Conservation (phyloP, 2,329 filamentous ascomycete species). For the Stagonosporopsis rhizophila region DNA sequence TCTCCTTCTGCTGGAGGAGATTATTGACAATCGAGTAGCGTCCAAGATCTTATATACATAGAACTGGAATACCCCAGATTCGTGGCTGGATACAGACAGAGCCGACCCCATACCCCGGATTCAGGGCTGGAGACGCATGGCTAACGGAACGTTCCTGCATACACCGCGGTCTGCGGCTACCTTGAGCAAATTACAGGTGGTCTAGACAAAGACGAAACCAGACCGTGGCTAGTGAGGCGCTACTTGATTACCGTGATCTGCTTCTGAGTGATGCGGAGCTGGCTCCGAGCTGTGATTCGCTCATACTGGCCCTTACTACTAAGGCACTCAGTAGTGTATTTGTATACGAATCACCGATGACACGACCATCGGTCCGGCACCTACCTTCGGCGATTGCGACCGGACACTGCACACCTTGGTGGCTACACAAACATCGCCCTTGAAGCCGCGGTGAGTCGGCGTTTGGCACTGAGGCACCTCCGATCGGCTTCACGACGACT, state of each 20-base stretch:
- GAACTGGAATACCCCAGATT: constrained; percentile 7
- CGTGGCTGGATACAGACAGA: constrained; percentile 7
- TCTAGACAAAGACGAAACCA: not conserved
- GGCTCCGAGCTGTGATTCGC: constrained; percentile 9
- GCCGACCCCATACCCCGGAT: constrained; percentile 12
- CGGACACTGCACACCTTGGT: not conserved
- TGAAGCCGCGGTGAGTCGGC: constrained; percentile 12
- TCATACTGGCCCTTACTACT: not conserved
- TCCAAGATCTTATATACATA: constrained; percentile 1
- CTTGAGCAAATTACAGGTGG: not conserved
- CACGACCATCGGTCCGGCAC: constrained; percentile 3
- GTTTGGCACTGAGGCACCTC: not conserved
- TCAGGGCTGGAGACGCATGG: constrained; percentile 7
- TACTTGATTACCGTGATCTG: constrained; percentile 2
- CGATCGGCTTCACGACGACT: not conserved
- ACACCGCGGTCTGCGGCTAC: constrained; percentile 7
- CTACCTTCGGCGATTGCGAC: constrained; percentile 9
- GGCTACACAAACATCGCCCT: not conserved
- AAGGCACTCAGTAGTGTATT: constrained; percentile 5
- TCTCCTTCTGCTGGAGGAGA: not conserved
- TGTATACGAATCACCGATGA: constrained; percentile 10
- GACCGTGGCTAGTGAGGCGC: constrained; percentile 11
- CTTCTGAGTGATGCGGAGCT: constrained; percentile 9
- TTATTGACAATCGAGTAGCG: not conserved
- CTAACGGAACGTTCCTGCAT: not conserved